phyloP scores from a whole-genome alignment of 495 filamentous ascomycete genomes.

The Aspergillus nidulans region DNA sequence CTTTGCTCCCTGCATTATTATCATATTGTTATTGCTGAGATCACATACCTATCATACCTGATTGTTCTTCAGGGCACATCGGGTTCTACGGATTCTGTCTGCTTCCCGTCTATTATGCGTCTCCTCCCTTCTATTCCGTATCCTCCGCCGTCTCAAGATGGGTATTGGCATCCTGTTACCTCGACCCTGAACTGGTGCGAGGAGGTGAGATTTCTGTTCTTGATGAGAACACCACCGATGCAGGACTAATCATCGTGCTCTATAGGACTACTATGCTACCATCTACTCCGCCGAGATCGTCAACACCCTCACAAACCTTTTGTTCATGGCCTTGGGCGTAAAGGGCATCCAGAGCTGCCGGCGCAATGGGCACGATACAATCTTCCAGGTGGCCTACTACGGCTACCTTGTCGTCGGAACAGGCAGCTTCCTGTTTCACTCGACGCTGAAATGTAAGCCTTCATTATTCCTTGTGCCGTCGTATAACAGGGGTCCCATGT shows the following conservation, averaged over 20 bases:
- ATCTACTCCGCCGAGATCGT: slow-evolving; percentile 60
- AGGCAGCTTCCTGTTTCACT: slow-evolving; percentile 79
- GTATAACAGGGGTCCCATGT: not conserved
- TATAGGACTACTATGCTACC: slow-evolving; percentile 58
- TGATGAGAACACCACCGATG: not conserved
- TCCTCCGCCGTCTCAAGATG: slow-evolving; percentile 58
- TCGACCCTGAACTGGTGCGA: slow-evolving; percentile 93
- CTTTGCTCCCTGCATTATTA: not conserved
- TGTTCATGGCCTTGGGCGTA: slow-evolving; percentile 70
- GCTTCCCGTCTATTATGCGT: slow-evolving; percentile 24
- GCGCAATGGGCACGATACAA: slow-evolving; percentile 62
- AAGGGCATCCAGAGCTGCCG: slow-evolving; percentile 69
- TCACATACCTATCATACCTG: not conserved
- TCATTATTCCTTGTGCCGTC: not conserved
- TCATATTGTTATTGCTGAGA: not conserved
- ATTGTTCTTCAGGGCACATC: not conserved
- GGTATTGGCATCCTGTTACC: slow-evolving; percentile 81
- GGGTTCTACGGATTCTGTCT: slow-evolving; percentile 2
- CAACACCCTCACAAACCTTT: slow-evolving; percentile 74
- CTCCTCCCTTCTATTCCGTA: slow-evolving; percentile 62
- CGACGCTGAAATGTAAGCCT: slow-evolving; percentile 70
- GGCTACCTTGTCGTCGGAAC: slow-evolving; percentile 78
- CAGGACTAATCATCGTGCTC: not conserved
- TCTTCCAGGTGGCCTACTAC: slow-evolving; percentile 66
- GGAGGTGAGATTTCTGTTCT: slow-evolving; percentile 54